These are phyloP conservation scores for Diplocarpon mali DNA, from an alignment of 2,329 filamentous ascomycete species.

Conservation along the genomic window DNA sequence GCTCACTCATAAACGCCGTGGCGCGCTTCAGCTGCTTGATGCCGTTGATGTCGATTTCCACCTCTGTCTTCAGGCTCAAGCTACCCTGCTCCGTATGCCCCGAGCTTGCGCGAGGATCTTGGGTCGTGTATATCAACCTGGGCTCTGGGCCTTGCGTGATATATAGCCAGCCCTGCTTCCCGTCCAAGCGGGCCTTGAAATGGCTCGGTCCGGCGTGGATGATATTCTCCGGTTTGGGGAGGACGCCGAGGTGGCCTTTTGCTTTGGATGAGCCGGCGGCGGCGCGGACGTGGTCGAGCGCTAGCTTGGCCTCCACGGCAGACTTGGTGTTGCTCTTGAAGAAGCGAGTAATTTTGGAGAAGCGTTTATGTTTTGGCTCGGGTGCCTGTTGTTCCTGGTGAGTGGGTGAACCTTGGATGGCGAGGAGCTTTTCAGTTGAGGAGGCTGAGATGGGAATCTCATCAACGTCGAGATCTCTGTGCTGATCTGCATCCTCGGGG, in stretches of 20 bases:
- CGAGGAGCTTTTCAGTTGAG: not conserved
- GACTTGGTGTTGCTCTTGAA: slow-evolving; percentile 6
- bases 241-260: slow-evolving; percentile 57
- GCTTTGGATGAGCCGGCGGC: slow-evolving; percentile 46
- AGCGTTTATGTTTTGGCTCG: slow-evolving; percentile 9
- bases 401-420: not conserved
- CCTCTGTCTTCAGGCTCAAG: not conserved
- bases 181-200: slow-evolving; percentile 62
- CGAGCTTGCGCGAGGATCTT: not conserved
- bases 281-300: slow-evolving; percentile 31
- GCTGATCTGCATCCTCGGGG: slow-evolving; percentile 32
- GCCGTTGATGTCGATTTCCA: slow-evolving; percentile 47
- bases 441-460: slow-evolving; percentile 21
- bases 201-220: slow-evolving; percentile 54
- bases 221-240: slow-evolving; percentile 34
- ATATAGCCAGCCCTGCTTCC: slow-evolving; percentile 59
- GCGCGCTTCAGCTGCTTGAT: slow-evolving; percentile 64
- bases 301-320: slow-evolving; percentile 1
- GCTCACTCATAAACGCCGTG: slow-evolving; percentile 63
- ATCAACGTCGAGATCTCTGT: slow-evolving; percentile 40
- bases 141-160: slow-evolving; percentile 32
- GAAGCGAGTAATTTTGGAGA: slow-evolving; percentile 42
- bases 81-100: too few species aligned
- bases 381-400: slow-evolving; percentile 7
- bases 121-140: not conserved